phyloP scores from a whole-genome alignment of 2,329 filamentous ascomycete genomes.

The Endothia cerciana region DNA sequence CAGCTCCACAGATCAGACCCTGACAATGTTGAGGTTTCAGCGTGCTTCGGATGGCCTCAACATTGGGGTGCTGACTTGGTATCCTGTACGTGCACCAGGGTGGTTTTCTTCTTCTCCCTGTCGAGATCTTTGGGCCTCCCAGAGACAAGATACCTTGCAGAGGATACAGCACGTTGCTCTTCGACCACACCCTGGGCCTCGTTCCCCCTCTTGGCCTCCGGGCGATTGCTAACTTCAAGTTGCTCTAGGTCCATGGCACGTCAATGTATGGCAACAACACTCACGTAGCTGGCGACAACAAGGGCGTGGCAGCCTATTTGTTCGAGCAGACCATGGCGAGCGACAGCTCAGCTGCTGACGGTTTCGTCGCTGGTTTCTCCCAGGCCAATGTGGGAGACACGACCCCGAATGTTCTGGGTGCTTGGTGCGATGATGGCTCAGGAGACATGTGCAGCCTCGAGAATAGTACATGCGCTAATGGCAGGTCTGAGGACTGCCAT shows the following conservation, averaged over 20 bases:
- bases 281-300: constrained; percentile 87
- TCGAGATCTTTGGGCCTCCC: background rate
- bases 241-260: constrained; percentile 67
- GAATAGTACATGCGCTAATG: constrained; percentile 77
- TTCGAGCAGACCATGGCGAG: constrained; percentile 72
- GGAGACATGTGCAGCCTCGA: constrained; percentile 70
- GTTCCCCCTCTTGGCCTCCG: background rate
- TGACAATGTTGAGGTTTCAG: constrained; percentile 78
- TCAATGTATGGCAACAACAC: constrained; percentile 91
- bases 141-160: no score
- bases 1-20: constrained; percentile 68
- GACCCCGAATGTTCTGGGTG: constrained; percentile 80
- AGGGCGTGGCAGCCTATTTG: constrained; percentile 83
- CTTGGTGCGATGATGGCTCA: constrained; percentile 84
- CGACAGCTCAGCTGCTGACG: constrained; percentile 57
- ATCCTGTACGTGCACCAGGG: constrained; percentile 54
- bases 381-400: constrained; percentile 91
- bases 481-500: constrained; percentile 69
- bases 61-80: constrained; percentile 86
- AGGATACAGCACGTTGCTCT: no score
- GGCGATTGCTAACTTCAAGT: background rate
- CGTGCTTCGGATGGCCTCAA: constrained; percentile 72
- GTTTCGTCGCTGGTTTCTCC: constrained; percentile 87
- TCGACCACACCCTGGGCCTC: no score
- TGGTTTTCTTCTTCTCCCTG: background rate